These are phyloP conservation scores for Ascocoryne sarcoides DNA, from an alignment of 2,329 filamentous ascomycete species.

Conservation along the genomic window DNA sequence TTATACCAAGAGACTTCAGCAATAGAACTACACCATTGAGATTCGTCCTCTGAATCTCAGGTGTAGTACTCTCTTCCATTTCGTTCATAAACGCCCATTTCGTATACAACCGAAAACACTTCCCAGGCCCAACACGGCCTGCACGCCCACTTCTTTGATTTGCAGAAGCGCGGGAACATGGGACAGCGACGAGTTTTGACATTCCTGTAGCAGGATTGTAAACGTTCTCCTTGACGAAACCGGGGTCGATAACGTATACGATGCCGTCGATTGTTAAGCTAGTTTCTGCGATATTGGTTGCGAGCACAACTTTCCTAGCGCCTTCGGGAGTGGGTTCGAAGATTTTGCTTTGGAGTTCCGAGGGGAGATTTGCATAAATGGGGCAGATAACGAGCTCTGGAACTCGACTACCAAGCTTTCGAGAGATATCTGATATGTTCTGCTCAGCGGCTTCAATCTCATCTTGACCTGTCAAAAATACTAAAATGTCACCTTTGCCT, in stretches of 20 bases:
- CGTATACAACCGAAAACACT: slow-evolving; percentile 89
- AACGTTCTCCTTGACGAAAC: slow-evolving; percentile 90
- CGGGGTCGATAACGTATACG: slow-evolving; percentile 90
- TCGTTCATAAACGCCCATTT: slow-evolving; percentile 93
- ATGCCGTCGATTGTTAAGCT: slow-evolving; percentile 94
- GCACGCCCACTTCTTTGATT: slow-evolving; percentile 91
- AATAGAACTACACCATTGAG: slow-evolving; percentile 76
- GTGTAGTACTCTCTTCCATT: slow-evolving; percentile 82
- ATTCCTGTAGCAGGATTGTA: slow-evolving; percentile 89
- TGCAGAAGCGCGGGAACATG: slow-evolving; percentile 83
- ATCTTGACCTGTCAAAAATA: slow-evolving; percentile 92
- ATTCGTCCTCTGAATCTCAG: slow-evolving; percentile 88
- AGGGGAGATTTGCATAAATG: slow-evolving; percentile 89
- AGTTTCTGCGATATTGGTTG: slow-evolving; percentile 96
- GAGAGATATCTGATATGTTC: slow-evolving; percentile 74
- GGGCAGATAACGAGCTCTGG: slow-evolving; percentile 85
- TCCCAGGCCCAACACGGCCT: slow-evolving; percentile 83
- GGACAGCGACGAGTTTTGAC: slow-evolving; percentile 83
- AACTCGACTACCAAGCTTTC: slow-evolving; percentile 76
- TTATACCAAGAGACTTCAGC: slow-evolving; percentile 83
- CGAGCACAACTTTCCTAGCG: slow-evolving; percentile 82
- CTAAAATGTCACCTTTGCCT: slow-evolving; percentile 77
- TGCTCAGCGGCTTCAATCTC: slow-evolving; percentile 87
- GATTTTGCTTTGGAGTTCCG: slow-evolving; percentile 84
- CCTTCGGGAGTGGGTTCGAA: slow-evolving; percentile 86